phyloP scores from a whole-genome alignment of 1,284 basidiomycete genomes.

The Heliocybe sulcata region DNA sequence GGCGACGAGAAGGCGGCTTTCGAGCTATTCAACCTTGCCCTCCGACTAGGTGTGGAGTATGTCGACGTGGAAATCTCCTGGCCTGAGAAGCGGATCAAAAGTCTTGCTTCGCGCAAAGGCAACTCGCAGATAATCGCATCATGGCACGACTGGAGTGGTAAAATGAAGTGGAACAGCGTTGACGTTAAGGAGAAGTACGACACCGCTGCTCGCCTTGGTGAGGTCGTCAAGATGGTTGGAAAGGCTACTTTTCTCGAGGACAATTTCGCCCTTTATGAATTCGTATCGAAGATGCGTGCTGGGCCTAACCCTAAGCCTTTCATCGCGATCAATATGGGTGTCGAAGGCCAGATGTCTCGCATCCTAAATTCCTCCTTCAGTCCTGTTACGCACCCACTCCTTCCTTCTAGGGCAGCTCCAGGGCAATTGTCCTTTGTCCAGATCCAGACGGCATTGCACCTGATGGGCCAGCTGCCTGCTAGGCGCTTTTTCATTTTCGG shows the following conservation, averaged over 20 bases:
- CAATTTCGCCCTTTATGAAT: conserved; percentile 77
- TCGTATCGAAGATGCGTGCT: conserved; percentile 42
- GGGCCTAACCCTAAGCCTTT: conserved; percentile 62
- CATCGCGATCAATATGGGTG: conserved; percentile 93
- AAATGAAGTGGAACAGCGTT: conserved; percentile 75
- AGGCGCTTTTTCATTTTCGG: conserved; percentile 85
- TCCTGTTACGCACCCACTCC: conserved; percentile 83
- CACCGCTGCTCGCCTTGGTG: conserved; percentile 62
- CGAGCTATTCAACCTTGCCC: conserved; percentile 72
- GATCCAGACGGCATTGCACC: conserved; percentile 75
- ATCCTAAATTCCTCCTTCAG: conserved; percentile 84
- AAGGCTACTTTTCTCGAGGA: conserved; percentile 73
- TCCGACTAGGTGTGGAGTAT: conserved; percentile 87
- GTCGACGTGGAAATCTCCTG: conserved; percentile 87
- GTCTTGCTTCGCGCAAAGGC: conserved; percentile 62
- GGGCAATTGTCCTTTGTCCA: conserved; percentile 88
- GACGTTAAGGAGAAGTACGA: conserved; percentile 66
- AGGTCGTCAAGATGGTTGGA: conserved; percentile 91
- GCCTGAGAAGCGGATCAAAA: conserved; percentile 54
- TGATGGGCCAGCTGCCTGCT: conserved; percentile 73
- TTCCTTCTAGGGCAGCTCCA: conserved; percentile 84
- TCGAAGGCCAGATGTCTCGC: conserved; percentile 84
- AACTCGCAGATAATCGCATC: conserved; percentile 82
- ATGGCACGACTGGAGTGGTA: conserved; percentile 91
- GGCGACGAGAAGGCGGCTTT: conserved; percentile 68